Base-by-base conservation (phyloP, 2,329 filamentous ascomycete species). In the Sporothrix protearum region DNA sequence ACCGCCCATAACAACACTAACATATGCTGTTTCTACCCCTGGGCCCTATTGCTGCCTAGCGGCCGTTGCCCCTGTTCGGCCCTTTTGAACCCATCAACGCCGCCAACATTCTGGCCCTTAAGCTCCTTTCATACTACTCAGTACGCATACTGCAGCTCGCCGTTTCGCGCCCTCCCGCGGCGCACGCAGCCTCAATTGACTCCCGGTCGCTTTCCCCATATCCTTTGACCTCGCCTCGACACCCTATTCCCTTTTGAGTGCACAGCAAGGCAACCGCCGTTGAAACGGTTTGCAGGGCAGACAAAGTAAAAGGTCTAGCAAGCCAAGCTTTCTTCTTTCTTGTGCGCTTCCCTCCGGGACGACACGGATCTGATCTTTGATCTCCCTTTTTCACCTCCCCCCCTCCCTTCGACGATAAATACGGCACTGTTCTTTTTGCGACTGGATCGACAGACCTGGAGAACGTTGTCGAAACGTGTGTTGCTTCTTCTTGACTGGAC, bases 21-120 rank as follows among this genome's bases (percentile, higher is more conserved):
- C n/a, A 19, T 39, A 39, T 39, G 19, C 33, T 33, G 53, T 14
- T 28, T 57, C 28, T 19, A 19, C 25, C 25, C 25, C 42, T 49
- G 7, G 63, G 42, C 42, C 63, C 42, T 33, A 49, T 66, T 66
- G 63, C 42, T 66, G 63, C 63, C 63, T 66, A 66, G 63, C 63
- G 63, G 63, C 25, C 63, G 63, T 12, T 49, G 63, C 22, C 42
- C 63, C 63, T 66, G 42, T 49, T 39, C 63, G 42, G 49, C 49
- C n/a, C 49, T 53, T 53, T 28, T 47, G 42, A 47, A 19, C 42
- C 19, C 59, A n/a, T 28, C 59, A 45, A 42, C 59, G 59, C 36
- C 36, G 33, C 53, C 25, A 16, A 16, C 36, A 33, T 6, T 64
- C 59, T 64, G 36, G 59, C 59, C 59, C 22, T 64, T n/a, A 33